These are phyloP conservation scores for Xylaria sp. DNA, from an alignment of 2,329 filamentous ascomycete genomes.

Conservation along the genomic window DNA sequence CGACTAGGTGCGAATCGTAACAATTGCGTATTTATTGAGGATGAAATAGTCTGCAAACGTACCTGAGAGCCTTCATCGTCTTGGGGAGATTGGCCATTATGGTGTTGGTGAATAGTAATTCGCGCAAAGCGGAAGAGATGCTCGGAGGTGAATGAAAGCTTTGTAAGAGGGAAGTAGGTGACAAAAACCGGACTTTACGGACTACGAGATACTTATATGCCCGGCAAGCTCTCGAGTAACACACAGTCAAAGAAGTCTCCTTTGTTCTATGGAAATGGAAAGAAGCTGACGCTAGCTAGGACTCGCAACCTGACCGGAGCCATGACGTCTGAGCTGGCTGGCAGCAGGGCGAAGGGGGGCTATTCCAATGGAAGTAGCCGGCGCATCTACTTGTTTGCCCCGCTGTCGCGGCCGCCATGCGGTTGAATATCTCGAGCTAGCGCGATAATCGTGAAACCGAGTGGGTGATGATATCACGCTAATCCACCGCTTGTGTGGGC, in stretches of 20 bases:
- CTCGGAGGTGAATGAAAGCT: neutral
- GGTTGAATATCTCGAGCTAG: constrained; percentile 38
- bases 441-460: constrained; percentile 32
- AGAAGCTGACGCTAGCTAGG: constrained; percentile 7
- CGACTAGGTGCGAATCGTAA: constrained; percentile 23
- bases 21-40: neutral
- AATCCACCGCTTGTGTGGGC: constrained; percentile 14
- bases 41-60: constrained; percentile 44
- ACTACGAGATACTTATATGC: constrained; percentile 27
- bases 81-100: constrained; percentile 53
- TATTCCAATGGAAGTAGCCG: constrained; percentile 27
- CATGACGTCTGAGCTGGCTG: constrained; percentile 18
- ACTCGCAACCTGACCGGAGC: constrained; percentile 3
- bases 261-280: neutral
- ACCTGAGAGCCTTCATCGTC: constrained; percentile 69
- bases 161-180: neutral
- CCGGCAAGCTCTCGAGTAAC: constrained; percentile 1
- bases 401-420: constrained; percentile 46
- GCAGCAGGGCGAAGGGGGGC: constrained; percentile 39
- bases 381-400: constrained; percentile 36
- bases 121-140: constrained; percentile 32
- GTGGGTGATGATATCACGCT: constrained; percentile 24
- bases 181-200: constrained; percentile 16
- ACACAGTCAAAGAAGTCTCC: constrained; percentile 1
- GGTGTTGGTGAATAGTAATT: constrained; percentile 33